Evolutionary conservation across 73 alveolate genomes (phyloP).

Genomic region (Paramecium pentaurelia): DNA sequence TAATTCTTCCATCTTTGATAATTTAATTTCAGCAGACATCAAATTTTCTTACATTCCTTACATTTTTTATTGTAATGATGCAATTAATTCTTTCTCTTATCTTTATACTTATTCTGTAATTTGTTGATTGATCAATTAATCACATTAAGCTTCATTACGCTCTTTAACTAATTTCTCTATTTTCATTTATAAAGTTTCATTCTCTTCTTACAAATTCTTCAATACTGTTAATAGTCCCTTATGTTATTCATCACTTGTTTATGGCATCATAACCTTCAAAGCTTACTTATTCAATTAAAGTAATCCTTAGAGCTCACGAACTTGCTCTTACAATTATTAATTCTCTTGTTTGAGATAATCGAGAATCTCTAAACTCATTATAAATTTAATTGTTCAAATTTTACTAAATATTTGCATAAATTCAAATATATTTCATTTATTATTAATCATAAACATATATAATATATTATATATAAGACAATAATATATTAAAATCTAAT

Average conservation of each 20-base stretch:
- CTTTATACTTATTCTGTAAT: slow-evolving; percentile 28
- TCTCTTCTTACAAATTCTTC: slow-evolving; percentile 4
- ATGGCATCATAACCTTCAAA: not conserved
- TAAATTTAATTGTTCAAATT: not conserved
- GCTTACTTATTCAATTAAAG: not conserved
- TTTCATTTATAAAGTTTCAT: not conserved
- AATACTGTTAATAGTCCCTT: slow-evolving; percentile 11
- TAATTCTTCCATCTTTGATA: not conserved
- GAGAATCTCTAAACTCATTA: not conserved
- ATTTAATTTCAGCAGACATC: not conserved
- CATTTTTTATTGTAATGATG: not conserved
- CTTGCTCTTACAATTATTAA: slow-evolving; percentile 16
- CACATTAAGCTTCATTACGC: slow-evolving; percentile 19
- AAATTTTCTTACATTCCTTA: not conserved
- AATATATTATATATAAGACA: no score
- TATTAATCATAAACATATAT: not conserved
- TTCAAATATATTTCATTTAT: not conserved
- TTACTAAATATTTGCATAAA: not conserved
- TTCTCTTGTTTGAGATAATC: slow-evolving; percentile 34
- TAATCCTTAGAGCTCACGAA: not conserved
- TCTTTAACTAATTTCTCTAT: slow-evolving; percentile 10
- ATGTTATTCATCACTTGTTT: not conserved
- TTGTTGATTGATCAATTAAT: not conserved
- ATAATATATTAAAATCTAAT: no score
- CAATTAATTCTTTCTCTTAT: not conserved